These are phyloP conservation scores for Podospora tetraspora DNA, from an alignment of 495 filamentous ascomycete species.

Conservation along the genomic window DNA sequence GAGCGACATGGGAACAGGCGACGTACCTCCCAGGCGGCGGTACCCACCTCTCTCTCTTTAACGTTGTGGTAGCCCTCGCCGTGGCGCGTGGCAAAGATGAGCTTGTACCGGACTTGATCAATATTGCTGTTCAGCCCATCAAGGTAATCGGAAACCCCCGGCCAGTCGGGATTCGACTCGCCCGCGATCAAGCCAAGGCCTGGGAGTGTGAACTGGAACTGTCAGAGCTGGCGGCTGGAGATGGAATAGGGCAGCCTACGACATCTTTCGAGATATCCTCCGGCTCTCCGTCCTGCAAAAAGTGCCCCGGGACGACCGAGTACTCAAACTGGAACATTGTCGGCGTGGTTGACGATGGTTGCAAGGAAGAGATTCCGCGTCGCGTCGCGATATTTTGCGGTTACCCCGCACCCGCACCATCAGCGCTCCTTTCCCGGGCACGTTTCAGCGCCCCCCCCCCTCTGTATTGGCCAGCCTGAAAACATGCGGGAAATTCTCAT, in stretches of 20 bases:
- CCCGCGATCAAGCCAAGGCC: slow-evolving; percentile 30
- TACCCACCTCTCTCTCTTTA: slow-evolving; percentile 32
- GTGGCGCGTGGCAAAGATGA: slow-evolving; percentile 33
- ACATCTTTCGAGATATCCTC: background rate
- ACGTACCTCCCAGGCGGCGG: slow-evolving; percentile 30
- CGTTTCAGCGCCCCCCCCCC: background rate
- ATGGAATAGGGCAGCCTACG: background rate
- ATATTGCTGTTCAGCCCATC: slow-evolving; percentile 21
- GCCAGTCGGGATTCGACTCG: slow-evolving; percentile 28
- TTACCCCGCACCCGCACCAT: background rate
- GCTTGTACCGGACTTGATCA: slow-evolving; percentile 26
- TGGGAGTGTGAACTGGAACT: slow-evolving; percentile 19
- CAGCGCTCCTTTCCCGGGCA: too few relatives aligned
- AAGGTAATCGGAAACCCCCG: slow-evolving; percentile 30
- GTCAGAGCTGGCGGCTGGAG: background rate
- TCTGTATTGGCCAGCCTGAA: background rate
- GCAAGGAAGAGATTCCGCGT: background rate
- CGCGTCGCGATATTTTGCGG: background rate
- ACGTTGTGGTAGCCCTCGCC: slow-evolving; percentile 37
- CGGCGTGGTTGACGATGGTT: background rate
- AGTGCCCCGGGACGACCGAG: slow-evolving; percentile 1
- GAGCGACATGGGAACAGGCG: background rate
- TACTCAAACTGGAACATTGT: background rate
- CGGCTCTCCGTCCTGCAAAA: slow-evolving; percentile 4
- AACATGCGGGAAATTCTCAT: background rate